phyloP scores from a whole-genome alignment of 306 rosid species.

The Castanea crenata region DNA sequence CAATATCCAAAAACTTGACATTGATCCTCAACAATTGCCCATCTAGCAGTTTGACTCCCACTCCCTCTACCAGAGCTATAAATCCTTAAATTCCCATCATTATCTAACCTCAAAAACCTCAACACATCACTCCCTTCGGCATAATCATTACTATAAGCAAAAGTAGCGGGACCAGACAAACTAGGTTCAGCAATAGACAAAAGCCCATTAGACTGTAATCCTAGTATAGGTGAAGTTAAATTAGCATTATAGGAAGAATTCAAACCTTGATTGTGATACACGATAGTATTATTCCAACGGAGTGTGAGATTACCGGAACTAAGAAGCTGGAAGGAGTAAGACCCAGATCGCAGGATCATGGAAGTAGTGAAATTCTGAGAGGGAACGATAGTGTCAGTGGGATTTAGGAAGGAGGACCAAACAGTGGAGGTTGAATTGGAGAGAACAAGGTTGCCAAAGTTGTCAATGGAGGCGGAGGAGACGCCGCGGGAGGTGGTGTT shows the following conservation, averaged over 20 bases:
- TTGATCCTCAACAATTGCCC: conserved; percentile 68
- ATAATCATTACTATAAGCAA: conserved; percentile 69
- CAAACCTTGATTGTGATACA: conserved; percentile 54
- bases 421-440: conserved; percentile 26
- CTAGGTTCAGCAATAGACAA: conserved; percentile 43
- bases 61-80: conserved; percentile 46
- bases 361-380: conserved; percentile 46
- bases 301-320: conserved; percentile 48
- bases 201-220: conserved; percentile 39
- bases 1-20: conserved; percentile 71
- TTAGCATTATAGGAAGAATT: conserved; percentile 6
- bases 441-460: conserved; percentile 49
- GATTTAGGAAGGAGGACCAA: conserved; percentile 69
- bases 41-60: conserved; percentile 28
- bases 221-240: conserved; percentile 40
- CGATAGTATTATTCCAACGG: conserved; percentile 45
- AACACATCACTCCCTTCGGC: conserved; percentile 37
- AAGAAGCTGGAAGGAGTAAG: conserved; percentile 42
- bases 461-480: conserved; percentile 45
- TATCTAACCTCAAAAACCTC: conserved; percentile 54
- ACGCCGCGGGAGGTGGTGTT: conserved; percentile 49
- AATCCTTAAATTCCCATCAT: conserved; percentile 74
- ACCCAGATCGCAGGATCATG: conserved; percentile 48
- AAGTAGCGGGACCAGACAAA: background rate
- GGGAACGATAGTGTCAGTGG: conserved; percentile 62